Evolutionary conservation across 1,139 yeast species (phyloP), one percentile per base, ranked within the genome.

Genomic region (Entelexis sorbosivorans): DNA sequence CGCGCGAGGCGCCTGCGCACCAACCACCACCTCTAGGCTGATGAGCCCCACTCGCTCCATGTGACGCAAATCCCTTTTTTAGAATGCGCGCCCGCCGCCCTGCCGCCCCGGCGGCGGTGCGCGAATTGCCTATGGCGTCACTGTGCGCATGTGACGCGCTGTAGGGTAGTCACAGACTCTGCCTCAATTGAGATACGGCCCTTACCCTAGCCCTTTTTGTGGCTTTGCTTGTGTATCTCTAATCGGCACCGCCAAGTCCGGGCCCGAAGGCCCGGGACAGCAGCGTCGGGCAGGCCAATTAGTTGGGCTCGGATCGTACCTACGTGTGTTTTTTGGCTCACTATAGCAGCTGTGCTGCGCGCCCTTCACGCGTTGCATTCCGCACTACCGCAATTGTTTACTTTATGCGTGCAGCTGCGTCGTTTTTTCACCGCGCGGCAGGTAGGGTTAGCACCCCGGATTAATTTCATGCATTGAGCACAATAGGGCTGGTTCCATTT

Each of bases 381-480:
- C 31, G 1, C 31, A 4, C 31, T 1, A 34, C 14, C 19, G 42
- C 42, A 38, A 38, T 26, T 38, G 42, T 38, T 38, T 38, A 38
- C 31, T 5, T 10, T n/a, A n/a, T 19, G 26, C n/a, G 42, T 32
- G 20, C 13, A 22, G 8, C 8, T 38, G 32, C 42, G 42, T 26
- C 42, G 20, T 24, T 38, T 38, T 24, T 26, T n/a, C 31, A 38
- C 11, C 2, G 14, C 24, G 14, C 5, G 29, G 28, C 28, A 38
- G 13, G 20, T 24, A 38, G 42, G 42, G 42, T 38, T 38, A 22
- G 6, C 10, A 22, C 42, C 42, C 42, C 42, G 42, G 42, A 38
- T 38, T n/a, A 38, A 38, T 26, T 13, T 14, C 19, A 38, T 38
- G 42, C 42, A 9, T 24, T 9, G 20, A 24, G 20, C 5, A 10